Evolutionary conservation across 1,139 yeast species (phyloP), one percentile per base, ranked within the genome.

Genomic region (Blastobotrys serpentis): DNA sequence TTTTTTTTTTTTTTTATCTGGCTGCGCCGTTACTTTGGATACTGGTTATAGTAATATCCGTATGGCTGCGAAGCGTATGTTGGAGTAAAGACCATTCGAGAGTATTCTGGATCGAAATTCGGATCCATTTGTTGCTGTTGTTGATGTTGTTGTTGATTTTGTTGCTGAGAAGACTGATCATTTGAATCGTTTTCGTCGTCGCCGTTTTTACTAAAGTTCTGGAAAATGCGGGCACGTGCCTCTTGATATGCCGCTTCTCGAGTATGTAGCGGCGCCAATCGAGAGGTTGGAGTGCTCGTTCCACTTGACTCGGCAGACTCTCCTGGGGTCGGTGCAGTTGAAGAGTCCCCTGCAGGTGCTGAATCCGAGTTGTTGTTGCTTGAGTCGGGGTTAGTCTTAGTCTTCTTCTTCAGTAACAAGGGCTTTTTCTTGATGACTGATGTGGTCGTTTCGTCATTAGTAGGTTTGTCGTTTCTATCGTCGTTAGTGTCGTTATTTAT

Each of bases 221-320:
- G 40, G 58, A 76, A 76, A 8, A 76, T 76, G 46, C 75, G 65
- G 25, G 75, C 77, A 42, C 81, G 62, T 8, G 75, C 71, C 55
- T 68, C 69, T 56, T 68, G 69, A 56, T 76, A 75, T 18, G 71
- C 64, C 8, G 73, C 75, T 49, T 73, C 75, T 45, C 73, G 56
- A 1, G 62, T 57, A 40, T 59, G 67, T n/a, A 63, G 50, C 3
- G 54, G 52, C n/a, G 47, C 55, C 0, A 54, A 47, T 11, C 40
- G 40, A 7, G 56, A 46, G 70, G 71, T 76, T 65, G 67, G 81
- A 70, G 63, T 39, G 32, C 22, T 26, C 3, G 42, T 23, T n/a
- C 33, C 32, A 10, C 33, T 22, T 11, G 48, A 18, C 23, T 26
- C 23, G 23, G 33, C n/a, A 8, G 42, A 39, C 7, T 37, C 21